These are phyloP conservation scores for Didymella sp. DNA, from an alignment of 2,329 filamentous ascomycete genomes.

Conservation along the genomic window DNA sequence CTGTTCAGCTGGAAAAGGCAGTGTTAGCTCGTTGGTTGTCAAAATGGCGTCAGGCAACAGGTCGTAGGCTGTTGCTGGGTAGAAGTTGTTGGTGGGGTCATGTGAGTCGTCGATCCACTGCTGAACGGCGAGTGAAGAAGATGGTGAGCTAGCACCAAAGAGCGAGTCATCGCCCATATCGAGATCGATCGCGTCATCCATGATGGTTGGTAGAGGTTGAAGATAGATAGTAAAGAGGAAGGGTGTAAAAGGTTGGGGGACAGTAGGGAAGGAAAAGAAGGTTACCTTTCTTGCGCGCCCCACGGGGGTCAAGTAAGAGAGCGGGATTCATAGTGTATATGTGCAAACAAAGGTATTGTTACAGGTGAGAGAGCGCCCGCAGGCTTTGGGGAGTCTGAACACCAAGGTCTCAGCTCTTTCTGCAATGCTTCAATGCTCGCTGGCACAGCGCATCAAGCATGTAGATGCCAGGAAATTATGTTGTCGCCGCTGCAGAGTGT, in stretches of 20 bases:
- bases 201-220: not conserved
- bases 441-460: conserved; percentile 25
- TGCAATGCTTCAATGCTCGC: conserved; percentile 20
- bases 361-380: conserved; percentile 23
- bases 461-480: not conserved
- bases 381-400: not conserved
- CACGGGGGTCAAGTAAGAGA: conserved; percentile 36
- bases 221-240: not conserved
- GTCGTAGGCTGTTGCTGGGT: not conserved
- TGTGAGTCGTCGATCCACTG: conserved; percentile 10
- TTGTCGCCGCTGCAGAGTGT: conserved; percentile 5
- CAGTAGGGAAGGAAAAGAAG: conserved; percentile 11
- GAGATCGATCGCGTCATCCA: conserved; percentile 6
- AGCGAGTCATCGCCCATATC: conserved; percentile 12
- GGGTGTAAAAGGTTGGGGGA: not conserved
- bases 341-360: conserved; percentile 8
- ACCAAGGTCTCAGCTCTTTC: conserved; percentile 17
- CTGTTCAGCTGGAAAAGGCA: conserved; percentile 29
- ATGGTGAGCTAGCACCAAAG: not conserved
- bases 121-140: conserved; percentile 7
- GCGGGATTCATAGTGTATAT: conserved; percentile 33
- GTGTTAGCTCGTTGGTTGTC: conserved; percentile 25
- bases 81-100: not conserved
- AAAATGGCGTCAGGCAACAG: not conserved
- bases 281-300: conserved; percentile 37